A percentile compares a stretch with the other conserved stretches of the same genome.
These are phyloP conservation scores for Xylaria intraflava DNA, from an alignment of 495 filamentous ascomycete species.

Conservation along the genomic window DNA sequence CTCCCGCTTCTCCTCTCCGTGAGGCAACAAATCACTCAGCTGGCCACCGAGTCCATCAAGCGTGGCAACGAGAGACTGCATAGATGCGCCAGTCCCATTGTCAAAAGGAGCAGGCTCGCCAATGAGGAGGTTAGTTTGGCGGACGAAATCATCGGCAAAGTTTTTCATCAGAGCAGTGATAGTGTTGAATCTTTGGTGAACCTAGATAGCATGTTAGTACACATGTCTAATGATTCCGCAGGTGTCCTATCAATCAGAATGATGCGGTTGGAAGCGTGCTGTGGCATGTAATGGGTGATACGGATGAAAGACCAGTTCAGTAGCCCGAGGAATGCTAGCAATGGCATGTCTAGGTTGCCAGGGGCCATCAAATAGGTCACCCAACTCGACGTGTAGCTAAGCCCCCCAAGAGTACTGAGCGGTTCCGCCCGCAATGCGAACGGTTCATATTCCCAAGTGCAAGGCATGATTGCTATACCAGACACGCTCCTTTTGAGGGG, in stretches of 20 bases:
- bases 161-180: constrained; percentile 67
- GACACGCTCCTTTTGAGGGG: too few relatives aligned
- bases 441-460: too few relatives aligned
- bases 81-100: constrained; percentile 35
- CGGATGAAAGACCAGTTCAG: neutral
- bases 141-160: constrained; percentile 70
- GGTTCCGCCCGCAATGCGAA: too few relatives aligned
- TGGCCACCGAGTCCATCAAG: constrained; percentile 30
- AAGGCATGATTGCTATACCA: too few relatives aligned
- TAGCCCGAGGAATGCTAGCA: neutral
- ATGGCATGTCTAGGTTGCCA: too few relatives aligned
- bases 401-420: too few relatives aligned
- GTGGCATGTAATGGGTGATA: neutral
- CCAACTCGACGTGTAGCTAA: neutral
- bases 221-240: neutral
- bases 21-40: constrained; percentile 27
- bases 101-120: constrained; percentile 49
- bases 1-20: constrained; percentile 64
- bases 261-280: neutral
- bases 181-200: constrained; percentile 64
- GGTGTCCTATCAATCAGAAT: neutral
- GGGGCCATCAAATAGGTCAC: neutral
- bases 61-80: constrained; percentile 48
- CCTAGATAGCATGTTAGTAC: constrained; percentile 43
- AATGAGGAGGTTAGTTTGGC: constrained; percentile 73